Evolutionary conservation across 1,139 yeast species (phyloP).

Genomic region (Lodderomyces margitis): DNA sequence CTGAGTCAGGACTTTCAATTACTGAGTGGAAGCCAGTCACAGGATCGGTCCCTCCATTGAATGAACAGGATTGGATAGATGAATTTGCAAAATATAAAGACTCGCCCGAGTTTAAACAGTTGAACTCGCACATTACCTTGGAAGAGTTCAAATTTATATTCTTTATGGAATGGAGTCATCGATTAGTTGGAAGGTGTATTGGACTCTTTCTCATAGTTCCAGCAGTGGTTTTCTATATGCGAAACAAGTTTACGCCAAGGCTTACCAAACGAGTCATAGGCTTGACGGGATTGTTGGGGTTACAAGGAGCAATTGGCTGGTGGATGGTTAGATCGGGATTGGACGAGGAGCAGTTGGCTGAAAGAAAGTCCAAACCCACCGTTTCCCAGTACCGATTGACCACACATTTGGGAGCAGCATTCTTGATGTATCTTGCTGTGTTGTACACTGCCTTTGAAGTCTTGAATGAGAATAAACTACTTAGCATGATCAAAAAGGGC

Average conservation of each 20-base stretch:
- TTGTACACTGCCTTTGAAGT: constrained; percentile 87
- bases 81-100: constrained; percentile 80
- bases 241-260: constrained; percentile 64
- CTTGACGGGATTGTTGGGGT: constrained; percentile 73
- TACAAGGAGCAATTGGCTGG: constrained; percentile 98
- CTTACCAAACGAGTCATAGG: constrained; percentile 69
- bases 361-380: constrained; percentile 86
- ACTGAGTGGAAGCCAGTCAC: constrained; percentile 99
- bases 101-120: constrained; percentile 87
- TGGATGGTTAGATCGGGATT: constrained; percentile 99
- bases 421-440: constrained; percentile 82
- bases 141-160: constrained; percentile 95
- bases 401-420: constrained; percentile 93
- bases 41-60: constrained; percentile 87
- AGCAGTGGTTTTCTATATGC: constrained; percentile 73
- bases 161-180: constrained; percentile 97
- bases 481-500: constrained; percentile 37
- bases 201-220: constrained; percentile 84
- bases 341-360: constrained; percentile 75
- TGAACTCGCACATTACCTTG: constrained; percentile 85
- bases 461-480: constrained; percentile 70
- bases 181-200: constrained; percentile 87
- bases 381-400: constrained; percentile 95
- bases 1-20: constrained; percentile 93
- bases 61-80: constrained; percentile 74